Evolutionary conservation across 2,329 filamentous ascomycete species (phyloP), one percentile per base, ranked within the genome.

Genomic region (Epichloe sylvatica): DNA sequence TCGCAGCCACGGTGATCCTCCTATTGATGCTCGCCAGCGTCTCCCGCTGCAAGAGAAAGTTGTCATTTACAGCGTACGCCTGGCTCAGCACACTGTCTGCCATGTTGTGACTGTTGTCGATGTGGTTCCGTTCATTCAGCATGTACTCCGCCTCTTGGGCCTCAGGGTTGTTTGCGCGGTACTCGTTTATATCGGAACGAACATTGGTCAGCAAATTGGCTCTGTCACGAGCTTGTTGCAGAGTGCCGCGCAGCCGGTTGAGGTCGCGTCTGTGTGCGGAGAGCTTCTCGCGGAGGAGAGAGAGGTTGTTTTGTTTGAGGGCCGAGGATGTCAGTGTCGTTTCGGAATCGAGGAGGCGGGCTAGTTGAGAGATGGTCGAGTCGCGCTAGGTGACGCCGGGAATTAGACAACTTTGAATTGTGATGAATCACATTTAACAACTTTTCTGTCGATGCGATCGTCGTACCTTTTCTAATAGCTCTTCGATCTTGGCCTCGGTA

Each of bases 21-120:
- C 91, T 75, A 66, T 96, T 94, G 61, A 98, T 91, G 65, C 79
- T 94, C 42, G 83, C 78, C 54, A 98, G 69, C 25, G 84, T 91
- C 72, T 97, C 90, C 53, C 90, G 76, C 73, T 98, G 92, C 50
- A 89, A 61, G 13, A 78, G 75, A 64, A 98, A 97, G 65, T 76
- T 90, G 70, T 97, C 89, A 64, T 95, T 94, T 48, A 97, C 88
- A 11, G 91, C 90, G 69, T 98, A 98, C 7, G 92, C 92, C 71
- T 97, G 92, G 63, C 84, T 90, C 52, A 98, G 74, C 35, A 98
- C 89, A 54, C 80, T 85, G 65, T 98, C 92, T 45, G 88, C 84
- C 73, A 94, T 82, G 57, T 80, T 84, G 67, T 97, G 85, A 61
- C 86, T 94, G 64, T 88, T 84, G 63, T 98, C 92, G 62, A 98